Conservation (phyloP, 2,329 filamentous ascomycete genomes). For the Exophiala phaeomuriformis region DNA sequence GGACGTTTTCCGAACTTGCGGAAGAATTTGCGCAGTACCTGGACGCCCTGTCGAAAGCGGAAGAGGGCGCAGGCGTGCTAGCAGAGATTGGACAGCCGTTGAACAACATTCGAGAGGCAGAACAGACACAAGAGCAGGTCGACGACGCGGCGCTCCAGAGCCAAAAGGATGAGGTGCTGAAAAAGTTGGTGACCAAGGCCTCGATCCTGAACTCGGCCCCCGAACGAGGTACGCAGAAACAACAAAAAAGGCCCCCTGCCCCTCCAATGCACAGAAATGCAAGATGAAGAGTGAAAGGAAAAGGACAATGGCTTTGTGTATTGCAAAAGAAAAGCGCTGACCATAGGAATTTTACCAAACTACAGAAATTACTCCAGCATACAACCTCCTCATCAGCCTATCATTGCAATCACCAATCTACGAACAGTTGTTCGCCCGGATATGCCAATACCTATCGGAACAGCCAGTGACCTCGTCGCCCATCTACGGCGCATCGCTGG, state of each 20-base stretch:
- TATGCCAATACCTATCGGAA: constrained; percentile 76
- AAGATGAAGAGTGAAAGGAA: not conserved
- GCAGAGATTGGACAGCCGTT: constrained; percentile 65
- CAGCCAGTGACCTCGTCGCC: constrained; percentile 82
- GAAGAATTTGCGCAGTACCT: constrained; percentile 94
- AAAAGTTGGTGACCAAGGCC: constrained; percentile 79
- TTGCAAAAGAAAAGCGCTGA: not conserved
- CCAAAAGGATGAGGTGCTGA: constrained; percentile 74
- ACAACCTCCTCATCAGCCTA: constrained; percentile 94
- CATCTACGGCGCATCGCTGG: constrained; percentile 73
- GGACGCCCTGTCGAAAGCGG: constrained; percentile 67
- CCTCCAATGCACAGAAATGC: not conserved
- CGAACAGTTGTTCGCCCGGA: constrained; percentile 74
- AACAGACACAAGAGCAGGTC: constrained; percentile 45
- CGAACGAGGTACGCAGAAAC: constrained; percentile 60
- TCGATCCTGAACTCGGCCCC: constrained; percentile 71
- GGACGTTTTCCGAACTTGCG: constrained; percentile 83
- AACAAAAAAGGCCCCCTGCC: not conserved
- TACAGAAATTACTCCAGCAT: constrained; percentile 82
- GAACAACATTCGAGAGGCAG: constrained; percentile 47
- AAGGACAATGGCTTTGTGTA: not conserved
- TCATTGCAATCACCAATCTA: constrained; percentile 77
- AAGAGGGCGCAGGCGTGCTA: constrained; percentile 48
- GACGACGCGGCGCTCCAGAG: constrained; percentile 31
- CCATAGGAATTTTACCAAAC: constrained; percentile 25